Base-by-base conservation (phyloP, 345 rosid genomes). In the Ceriops decandra region DNA sequence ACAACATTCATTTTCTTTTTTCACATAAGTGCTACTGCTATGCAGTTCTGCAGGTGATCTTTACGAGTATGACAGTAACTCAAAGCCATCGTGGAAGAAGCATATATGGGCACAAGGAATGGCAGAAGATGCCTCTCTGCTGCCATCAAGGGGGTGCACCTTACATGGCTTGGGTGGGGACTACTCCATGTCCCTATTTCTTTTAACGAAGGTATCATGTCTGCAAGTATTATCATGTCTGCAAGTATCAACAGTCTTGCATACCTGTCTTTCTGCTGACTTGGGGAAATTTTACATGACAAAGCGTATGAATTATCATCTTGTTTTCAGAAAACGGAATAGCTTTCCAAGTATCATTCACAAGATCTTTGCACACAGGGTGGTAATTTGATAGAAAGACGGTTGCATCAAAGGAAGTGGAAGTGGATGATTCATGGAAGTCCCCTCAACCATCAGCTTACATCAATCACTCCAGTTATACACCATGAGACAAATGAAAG, bases 81-180 rank as follows among this genome's bases (percentile, higher is more conserved):
- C 91, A 13, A 85, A 73, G 66, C 91, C 93, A n/a, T 75, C 89
- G 22, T 88, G 93, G 93, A 86, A 81, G 84, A 88, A 86, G 82
- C 89, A 86, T 64, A 74, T 88, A 69, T 76, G 79, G 82, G 76
- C 67, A 65, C 81, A 80, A 69, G 82, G 77, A 68, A 73, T 57
- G 73, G 68, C 51, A 10, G 72, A 63, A 46, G 80, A 82, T 69
- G 73, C 78, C 65, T 77, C 80, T 63, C 76, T 88, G 62, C 46
- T 68, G 54, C 81, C 84, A 19, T 60, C 82, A 46, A 66, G 21
- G 32, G 93, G 90, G 7, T 80, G 68, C 76, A 63, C 86, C 17
- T 15, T 82, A 31, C 78, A 72, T 60, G 86, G 87, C 52, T 54
- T 68, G 70, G 70, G 35, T 31, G 88, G 87, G 69, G 90, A 88